Conservation (phyloP, 2,329 filamentous ascomycete species). For the Tolypocladium album region DNA sequence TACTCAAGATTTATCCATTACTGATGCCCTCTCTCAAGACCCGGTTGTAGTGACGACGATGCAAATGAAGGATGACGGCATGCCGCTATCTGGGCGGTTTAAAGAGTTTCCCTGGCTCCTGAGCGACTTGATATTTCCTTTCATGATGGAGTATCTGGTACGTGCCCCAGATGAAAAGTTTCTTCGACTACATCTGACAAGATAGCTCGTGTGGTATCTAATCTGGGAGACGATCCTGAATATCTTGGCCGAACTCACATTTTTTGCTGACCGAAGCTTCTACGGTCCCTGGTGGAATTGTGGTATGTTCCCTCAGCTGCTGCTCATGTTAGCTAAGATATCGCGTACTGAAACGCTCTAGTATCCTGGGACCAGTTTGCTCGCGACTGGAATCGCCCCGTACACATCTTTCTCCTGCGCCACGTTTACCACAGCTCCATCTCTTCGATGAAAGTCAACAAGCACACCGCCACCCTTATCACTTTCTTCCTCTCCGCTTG, state of each 20-base stretch:
- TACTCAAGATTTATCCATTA: slow-evolving; percentile 1
- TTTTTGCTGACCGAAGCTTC: slow-evolving; percentile 68
- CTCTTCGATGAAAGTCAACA: slow-evolving; percentile 59
- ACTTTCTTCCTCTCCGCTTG: slow-evolving; percentile 64
- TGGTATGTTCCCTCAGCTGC: slow-evolving; percentile 18
- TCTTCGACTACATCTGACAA: neutral
- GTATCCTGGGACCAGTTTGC: slow-evolving; percentile 68
- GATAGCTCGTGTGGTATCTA: slow-evolving; percentile 60
- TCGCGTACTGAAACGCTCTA: slow-evolving; percentile 5
- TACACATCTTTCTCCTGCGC: slow-evolving; percentile 66
- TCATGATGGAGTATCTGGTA: slow-evolving; percentile 65
- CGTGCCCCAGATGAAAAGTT: slow-evolving; percentile 1
- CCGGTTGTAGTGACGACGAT: slow-evolving; percentile 60
- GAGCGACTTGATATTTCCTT: slow-evolving; percentile 65
- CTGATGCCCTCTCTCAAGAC: slow-evolving; percentile 23
- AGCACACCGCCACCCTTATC: slow-evolving; percentile 61
- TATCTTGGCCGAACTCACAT: slow-evolving; percentile 63
- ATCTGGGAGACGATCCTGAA: slow-evolving; percentile 73
- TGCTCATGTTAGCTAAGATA: neutral
- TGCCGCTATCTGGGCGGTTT: slow-evolving; percentile 51
- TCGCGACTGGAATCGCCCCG: slow-evolving; percentile 67
- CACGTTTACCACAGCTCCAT: slow-evolving; percentile 75
- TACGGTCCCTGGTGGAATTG: slow-evolving; percentile 56
- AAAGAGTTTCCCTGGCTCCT: slow-evolving; percentile 63
- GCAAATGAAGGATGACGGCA: slow-evolving; percentile 54